These are phyloP conservation scores for Didymosphaeria variabile DNA, from an alignment of 2,329 filamentous ascomycete genomes.

Conservation along the genomic window DNA sequence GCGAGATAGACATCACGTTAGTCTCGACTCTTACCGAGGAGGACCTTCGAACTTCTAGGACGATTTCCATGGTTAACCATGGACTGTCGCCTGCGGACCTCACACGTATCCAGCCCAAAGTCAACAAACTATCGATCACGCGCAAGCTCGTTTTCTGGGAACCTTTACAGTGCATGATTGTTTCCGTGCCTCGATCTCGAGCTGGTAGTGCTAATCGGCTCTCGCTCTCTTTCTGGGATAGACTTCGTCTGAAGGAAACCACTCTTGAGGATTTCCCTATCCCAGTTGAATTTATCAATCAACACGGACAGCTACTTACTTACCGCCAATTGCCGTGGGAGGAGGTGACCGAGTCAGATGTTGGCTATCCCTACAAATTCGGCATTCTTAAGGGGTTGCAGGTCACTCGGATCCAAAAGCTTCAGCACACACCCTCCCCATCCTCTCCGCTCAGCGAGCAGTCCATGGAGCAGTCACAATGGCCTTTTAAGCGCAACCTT, in stretches of 20 bases:
- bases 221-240: not conserved
- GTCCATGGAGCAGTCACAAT: no score
- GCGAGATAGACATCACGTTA: not conserved
- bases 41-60: not conserved
- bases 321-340: not conserved
- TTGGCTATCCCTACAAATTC: not conserved
- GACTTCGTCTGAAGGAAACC: not conserved
- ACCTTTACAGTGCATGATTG: not conserved
- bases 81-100: not conserved
- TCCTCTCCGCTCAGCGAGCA: no score
- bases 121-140: not conserved
- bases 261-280: not conserved
- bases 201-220: no score
- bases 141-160: not conserved
- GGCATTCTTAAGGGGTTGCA: not conserved
- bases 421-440: not conserved
- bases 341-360: not conserved
- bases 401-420: not conserved
- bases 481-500: no score
- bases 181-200: no score
- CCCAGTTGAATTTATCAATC: not conserved
- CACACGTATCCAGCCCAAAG: not conserved
- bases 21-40: not conserved
- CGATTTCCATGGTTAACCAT: not conserved
- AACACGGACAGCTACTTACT: not conserved